Evolutionary conservation across 441 rosid species (phyloP), one percentile per base, ranked within the genome.

Genomic region (Melastoma candidum): DNA sequence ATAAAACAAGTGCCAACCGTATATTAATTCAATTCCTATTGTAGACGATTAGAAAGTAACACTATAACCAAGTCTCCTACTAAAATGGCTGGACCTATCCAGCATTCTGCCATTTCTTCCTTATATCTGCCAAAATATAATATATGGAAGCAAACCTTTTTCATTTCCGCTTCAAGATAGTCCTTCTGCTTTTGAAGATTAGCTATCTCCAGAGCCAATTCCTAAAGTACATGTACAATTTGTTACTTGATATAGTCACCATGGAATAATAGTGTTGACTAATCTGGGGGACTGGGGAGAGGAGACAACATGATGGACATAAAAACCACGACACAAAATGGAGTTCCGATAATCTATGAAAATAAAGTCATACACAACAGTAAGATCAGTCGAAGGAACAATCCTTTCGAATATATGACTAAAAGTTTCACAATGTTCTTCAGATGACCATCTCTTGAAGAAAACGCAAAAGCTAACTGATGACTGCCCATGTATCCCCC

Each of bases 101-200:
- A 24, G 26, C 26, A 29, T 51, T 51, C 39, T 25, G 11, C 56
- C 46, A 24, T 14, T 13, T 11, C 41, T 53, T 53, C 41, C 56
- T 39, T 17, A 7, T 2, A 39, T 4, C 14, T 46, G 8, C 26
- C 26, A 24, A 24, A 26, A 12, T 25, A 4, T 10, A n/a, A 32
- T 22, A 10, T 0, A 46, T 48, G 46, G 36, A 56, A 27, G 5
- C 43, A 58, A 66, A 87, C 97, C 82, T 70, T 71, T 60, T 72
- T 82, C 49, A 90, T 69, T 74, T 77, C 81, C 70, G 74, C 77
- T 82, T 87, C 96, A 65, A 85, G 96, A 56, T 83, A 85, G 54
- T 70, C 79, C 64, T 80, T 85, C 61, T 66, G 48, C 66, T 63
- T 73, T 79, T 87, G 95, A 63, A 90, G 84, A 56, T 76, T 74